Percentiles rank a stretch among this genome's conserved stretches.
These are phyloP conservation scores for Dioscorea zingiberensis DNA, from an alignment of 106 monocot species.

Conservation along the genomic window DNA sequence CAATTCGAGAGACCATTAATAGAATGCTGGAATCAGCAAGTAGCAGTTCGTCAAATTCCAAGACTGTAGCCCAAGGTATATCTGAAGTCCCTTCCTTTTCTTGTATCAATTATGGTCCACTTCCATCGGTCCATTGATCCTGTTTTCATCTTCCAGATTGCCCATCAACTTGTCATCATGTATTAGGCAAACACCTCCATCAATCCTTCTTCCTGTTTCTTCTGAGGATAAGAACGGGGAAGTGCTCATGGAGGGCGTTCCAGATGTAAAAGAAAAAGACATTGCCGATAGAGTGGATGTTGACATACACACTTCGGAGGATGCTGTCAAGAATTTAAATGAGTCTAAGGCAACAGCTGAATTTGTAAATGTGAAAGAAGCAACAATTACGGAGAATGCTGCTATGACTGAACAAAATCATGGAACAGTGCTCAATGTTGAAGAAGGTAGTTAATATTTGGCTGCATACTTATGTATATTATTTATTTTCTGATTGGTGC, in stretches of 20 bases:
- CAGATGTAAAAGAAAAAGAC: not conserved
- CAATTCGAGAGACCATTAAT: constrained; percentile 48
- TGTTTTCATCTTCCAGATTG: not conserved
- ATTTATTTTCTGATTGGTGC: not conserved
- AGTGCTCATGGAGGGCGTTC: not conserved
- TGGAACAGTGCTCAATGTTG: constrained; percentile 8
- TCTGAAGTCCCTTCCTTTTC: not conserved
- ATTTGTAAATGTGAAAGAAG: constrained; percentile 16
- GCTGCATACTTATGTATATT: too few species aligned
- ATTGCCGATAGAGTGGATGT: not conserved
- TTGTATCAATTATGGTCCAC: constrained; percentile 8
- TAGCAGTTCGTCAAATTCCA: constrained; percentile 30
- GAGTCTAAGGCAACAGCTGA: constrained; percentile 7
- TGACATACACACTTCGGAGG: not conserved
- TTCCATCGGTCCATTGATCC: not conserved
- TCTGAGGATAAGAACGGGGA: not conserved
- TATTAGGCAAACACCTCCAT: not conserved
- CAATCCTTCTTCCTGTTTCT: constrained; percentile 23
- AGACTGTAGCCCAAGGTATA: constrained; percentile 23
- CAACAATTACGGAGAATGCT: constrained; percentile 17
- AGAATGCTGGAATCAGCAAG: constrained; percentile 32
- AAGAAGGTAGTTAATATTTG: constrained; percentile 16
- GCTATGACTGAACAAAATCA: constrained; percentile 11
- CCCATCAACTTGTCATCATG: too few species aligned
- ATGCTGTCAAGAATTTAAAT: not conserved